Conservation (phyloP, 768 basidiomycete genomes). For the Amanita jacksonii region DNA sequence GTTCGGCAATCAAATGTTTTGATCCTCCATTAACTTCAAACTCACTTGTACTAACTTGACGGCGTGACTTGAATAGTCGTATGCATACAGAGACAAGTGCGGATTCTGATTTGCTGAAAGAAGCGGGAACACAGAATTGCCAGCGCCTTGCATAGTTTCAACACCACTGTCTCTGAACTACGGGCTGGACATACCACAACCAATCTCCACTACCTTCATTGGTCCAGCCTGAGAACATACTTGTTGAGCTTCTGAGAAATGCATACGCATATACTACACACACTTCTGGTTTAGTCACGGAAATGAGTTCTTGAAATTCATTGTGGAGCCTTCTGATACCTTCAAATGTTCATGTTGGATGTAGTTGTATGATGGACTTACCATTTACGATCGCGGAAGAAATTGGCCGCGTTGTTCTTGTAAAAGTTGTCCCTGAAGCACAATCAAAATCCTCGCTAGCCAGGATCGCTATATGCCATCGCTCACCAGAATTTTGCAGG, state of each 20-base stretch:
- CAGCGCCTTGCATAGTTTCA: constrained; percentile 51
- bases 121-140: constrained; percentile 91
- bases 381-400: constrained; percentile 95
- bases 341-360: neutral
- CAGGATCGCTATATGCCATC: too few species aligned
- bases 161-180: neutral
- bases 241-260: constrained; percentile 9
- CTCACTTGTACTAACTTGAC: constrained; percentile 81
- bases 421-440: constrained; percentile 88
- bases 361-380: constrained; percentile 16
- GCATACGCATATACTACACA: constrained; percentile 3
- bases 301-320: constrained; percentile 88
- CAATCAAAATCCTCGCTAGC: constrained; percentile 2
- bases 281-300: constrained; percentile 59
- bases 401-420: constrained; percentile 73
- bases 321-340: constrained; percentile 62
- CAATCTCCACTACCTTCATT: constrained; percentile 74
- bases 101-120: constrained; percentile 79
- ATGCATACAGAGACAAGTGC: constrained; percentile 62
- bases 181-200: constrained; percentile 55
- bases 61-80: constrained; percentile 87
- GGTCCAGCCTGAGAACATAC: constrained; percentile 60
- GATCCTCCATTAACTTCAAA: constrained; percentile 4
- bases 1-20: constrained; percentile 2
- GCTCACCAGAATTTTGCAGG: constrained; percentile 66